Percentiles rank a stretch among this genome's conserved stretches.
These are phyloP conservation scores for Penicillium sp. DNA, from an alignment of 2,329 filamentous ascomycete species.

Conservation along the genomic window DNA sequence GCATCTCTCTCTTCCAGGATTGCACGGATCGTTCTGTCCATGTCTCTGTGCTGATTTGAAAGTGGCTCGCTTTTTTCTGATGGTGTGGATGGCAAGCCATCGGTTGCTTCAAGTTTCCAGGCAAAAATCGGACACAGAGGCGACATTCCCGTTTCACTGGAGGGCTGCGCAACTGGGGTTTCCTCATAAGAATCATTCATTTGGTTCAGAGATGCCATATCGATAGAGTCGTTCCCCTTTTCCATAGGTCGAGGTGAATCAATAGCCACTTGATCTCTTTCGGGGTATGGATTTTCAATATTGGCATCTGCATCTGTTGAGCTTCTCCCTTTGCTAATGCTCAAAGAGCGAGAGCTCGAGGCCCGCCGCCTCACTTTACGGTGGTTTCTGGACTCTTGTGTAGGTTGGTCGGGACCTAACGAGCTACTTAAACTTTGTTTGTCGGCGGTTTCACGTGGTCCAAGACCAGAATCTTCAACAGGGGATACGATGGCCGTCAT, in stretches of 20 bases:
- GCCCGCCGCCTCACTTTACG: no score
- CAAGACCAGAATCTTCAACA: neutral
- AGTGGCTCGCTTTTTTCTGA: neutral
- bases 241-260: neutral
- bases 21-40: conserved; percentile 2
- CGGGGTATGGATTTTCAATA: no score
- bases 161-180: neutral
- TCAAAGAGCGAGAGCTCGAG: no score
- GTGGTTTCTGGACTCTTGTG: neutral
- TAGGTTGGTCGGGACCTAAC: neutral
- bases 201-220: neutral
- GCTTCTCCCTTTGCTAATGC: no score
- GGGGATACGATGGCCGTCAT: neutral
- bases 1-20: conserved; percentile 4
- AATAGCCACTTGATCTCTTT: no score
- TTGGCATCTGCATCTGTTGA: no score
- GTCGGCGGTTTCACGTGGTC: neutral
- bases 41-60: neutral
- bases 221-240: neutral
- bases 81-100: neutral
- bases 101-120: neutral
- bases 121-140: conserved; percentile 1
- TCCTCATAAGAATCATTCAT: neutral
- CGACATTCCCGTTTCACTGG: neutral
- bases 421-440: neutral